These are phyloP conservation scores for Halenospora varia DNA, from an alignment of 495 filamentous ascomycete species.

Conservation along the genomic window DNA sequence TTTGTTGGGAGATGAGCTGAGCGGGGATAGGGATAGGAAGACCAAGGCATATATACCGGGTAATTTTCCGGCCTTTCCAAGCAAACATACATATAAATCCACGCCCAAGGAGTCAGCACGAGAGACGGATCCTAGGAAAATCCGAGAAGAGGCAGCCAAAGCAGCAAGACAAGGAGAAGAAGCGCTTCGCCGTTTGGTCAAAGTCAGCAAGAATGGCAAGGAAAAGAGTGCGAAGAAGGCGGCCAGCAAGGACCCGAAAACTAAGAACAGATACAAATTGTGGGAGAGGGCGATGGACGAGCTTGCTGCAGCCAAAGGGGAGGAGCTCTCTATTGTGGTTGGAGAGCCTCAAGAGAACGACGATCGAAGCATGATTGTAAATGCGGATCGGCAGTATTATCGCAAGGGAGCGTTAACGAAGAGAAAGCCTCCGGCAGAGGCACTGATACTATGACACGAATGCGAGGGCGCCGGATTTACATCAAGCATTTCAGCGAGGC, in stretches of 20 bases:
- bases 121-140: constrained; percentile 64
- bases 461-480: background rate
- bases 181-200: constrained; percentile 62
- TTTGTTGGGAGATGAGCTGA: constrained; percentile 52
- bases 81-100: constrained; percentile 67
- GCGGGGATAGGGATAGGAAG: constrained; percentile 44
- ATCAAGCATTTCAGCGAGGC: background rate
- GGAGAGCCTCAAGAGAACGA: constrained; percentile 5
- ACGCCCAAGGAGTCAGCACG: constrained; percentile 63
- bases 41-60: constrained; percentile 54
- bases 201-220: constrained; percentile 33
- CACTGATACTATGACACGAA: background rate
- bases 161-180: constrained; percentile 72
- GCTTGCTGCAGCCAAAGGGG: constrained; percentile 8
- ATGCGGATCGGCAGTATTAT: constrained; percentile 35
- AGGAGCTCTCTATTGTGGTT: too few species aligned
- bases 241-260: constrained; percentile 30
- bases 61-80: constrained; percentile 67
- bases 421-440: constrained; percentile 1
- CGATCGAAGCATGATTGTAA: constrained; percentile 31
- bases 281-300: constrained; percentile 33
- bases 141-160: constrained; percentile 68
- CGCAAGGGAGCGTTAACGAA: constrained; percentile 28
- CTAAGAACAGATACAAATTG: constrained; percentile 29
- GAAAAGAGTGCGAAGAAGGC: constrained; percentile 30